Conservation (phyloP, 2,329 filamentous ascomycete genomes). For the Aspergillus sp. region DNA sequence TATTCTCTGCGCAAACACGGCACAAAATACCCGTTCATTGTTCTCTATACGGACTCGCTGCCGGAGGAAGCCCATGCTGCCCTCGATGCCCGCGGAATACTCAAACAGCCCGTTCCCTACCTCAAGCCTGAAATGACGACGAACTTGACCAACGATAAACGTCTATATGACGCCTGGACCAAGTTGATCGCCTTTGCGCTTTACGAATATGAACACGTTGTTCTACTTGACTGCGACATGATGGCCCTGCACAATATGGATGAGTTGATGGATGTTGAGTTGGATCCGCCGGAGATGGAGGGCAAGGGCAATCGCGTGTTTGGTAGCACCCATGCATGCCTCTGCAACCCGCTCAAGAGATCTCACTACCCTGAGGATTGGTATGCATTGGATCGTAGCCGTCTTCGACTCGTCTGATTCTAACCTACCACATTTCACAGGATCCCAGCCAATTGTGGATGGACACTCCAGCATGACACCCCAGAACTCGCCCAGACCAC, state of each 20-base stretch:
- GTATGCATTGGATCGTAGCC: constrained; percentile 31
- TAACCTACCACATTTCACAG: constrained; percentile 5
- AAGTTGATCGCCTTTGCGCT: constrained; percentile 78
- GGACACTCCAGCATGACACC: constrained; percentile 51
- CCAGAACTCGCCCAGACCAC: constrained; percentile 48
- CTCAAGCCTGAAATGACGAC: constrained; percentile 62
- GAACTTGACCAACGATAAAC: constrained; percentile 70
- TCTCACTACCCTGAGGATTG: constrained; percentile 73
- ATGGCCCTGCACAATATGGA: constrained; percentile 81
- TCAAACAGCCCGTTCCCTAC: constrained; percentile 65
- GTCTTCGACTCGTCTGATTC: too few species aligned
- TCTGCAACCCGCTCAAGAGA: constrained; percentile 77
- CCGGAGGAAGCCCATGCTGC: constrained; percentile 64
- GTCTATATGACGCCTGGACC: constrained; percentile 88
- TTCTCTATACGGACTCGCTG: constrained; percentile 76
- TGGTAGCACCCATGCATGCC: constrained; percentile 77
- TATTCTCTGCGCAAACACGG: constrained; percentile 63
- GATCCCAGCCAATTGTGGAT: constrained; percentile 57
- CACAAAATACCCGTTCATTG: constrained; percentile 73
- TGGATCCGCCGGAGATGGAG: constrained; percentile 54
- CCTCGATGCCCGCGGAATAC: constrained; percentile 65
- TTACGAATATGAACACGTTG: constrained; percentile 70
- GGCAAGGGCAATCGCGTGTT: constrained; percentile 60
- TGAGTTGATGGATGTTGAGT: constrained; percentile 77
- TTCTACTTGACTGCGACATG: constrained; percentile 88